These are phyloP conservation scores for Backusella westeae DNA, from an alignment of 192 early-diverging fungal genomes.

Conservation along the genomic window DNA sequence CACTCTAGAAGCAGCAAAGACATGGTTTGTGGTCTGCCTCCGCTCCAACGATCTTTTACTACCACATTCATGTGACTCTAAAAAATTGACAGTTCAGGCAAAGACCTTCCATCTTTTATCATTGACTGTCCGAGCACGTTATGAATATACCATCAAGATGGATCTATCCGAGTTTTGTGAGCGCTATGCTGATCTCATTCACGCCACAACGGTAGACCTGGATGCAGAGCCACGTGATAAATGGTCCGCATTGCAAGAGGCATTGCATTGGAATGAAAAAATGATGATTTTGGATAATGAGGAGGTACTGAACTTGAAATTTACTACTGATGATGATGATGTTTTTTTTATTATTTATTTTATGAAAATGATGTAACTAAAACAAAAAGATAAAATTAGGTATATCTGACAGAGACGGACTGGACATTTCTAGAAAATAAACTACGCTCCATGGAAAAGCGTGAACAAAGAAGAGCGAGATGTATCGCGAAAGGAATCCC, in stretches of 20 bases:
- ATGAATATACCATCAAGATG: constrained; percentile 74
- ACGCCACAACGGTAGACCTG: constrained; percentile 32
- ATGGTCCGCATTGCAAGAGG: constrained; percentile 28
- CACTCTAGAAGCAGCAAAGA: constrained; percentile 63
- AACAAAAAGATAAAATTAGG: constrained; percentile 25
- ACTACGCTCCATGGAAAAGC: constrained; percentile 65
- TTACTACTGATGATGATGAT: neutral
- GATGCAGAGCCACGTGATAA: constrained; percentile 33
- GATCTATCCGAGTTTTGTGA: constrained; percentile 72
- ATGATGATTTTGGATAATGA: constrained; percentile 23
- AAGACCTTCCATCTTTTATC: constrained; percentile 58
- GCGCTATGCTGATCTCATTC: constrained; percentile 64
- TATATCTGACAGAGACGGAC: constrained; percentile 68
- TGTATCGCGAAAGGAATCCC: constrained; percentile 38
- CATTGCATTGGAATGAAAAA: constrained; percentile 17
- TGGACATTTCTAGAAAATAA: constrained; percentile 85
- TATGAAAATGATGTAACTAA: neutral
- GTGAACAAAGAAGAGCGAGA: constrained; percentile 51
- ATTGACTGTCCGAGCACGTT: constrained; percentile 57
- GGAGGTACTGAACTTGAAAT: neutral
- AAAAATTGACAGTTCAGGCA: constrained; percentile 67
- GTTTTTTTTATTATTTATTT: neutral
- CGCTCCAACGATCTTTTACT: constrained; percentile 63
- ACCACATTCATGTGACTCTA: constrained; percentile 61
- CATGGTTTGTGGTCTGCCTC: constrained; percentile 77